Conservation (phyloP, 495 filamentous ascomycete genomes). For the Penicillium nucicola region DNA sequence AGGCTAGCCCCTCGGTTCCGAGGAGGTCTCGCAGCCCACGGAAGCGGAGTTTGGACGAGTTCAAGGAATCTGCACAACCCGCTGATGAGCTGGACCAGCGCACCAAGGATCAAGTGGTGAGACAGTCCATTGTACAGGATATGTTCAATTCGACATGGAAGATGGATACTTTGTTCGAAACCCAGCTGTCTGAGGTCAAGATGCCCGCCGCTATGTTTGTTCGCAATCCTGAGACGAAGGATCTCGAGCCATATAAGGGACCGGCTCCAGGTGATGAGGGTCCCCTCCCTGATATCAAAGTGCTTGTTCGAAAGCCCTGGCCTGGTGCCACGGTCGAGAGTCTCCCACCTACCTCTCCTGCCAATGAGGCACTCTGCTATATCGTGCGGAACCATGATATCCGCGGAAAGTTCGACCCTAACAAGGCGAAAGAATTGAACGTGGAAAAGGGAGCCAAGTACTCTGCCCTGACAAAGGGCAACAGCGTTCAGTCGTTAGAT, state of each 20-base stretch:
- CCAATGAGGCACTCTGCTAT: slow-evolving; percentile 72
- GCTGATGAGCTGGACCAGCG: slow-evolving; percentile 18
- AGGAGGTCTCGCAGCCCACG: slow-evolving; percentile 36
- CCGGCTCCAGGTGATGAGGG: slow-evolving; percentile 52
- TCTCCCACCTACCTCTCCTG: slow-evolving; percentile 64
- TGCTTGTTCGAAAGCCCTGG: slow-evolving; percentile 79
- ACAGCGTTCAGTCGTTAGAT: slow-evolving; percentile 49
- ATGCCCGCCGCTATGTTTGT: slow-evolving; percentile 69
- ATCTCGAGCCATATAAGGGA: slow-evolving; percentile 63
- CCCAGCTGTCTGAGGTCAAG: slow-evolving; percentile 59
- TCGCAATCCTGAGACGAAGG: slow-evolving; percentile 59
- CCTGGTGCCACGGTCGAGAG: slow-evolving; percentile 62
- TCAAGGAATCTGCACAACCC: slow-evolving; percentile 29
- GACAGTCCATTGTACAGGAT: slow-evolving; percentile 59
- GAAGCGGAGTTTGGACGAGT: slow-evolving; percentile 64
- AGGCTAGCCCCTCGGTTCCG: background rate
- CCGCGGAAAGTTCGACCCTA: slow-evolving; percentile 73
- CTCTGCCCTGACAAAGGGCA: slow-evolving; percentile 52
- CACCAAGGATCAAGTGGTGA: slow-evolving; percentile 45
- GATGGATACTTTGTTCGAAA: slow-evolving; percentile 64
- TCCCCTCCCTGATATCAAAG: slow-evolving; percentile 61
- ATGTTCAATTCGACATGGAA: slow-evolving; percentile 85
- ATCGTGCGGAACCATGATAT: slow-evolving; percentile 70
- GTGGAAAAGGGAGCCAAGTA: slow-evolving; percentile 53
- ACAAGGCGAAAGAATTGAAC: slow-evolving; percentile 58